Evolutionary conservation across 225 moss, liverwort and hornwort species (phyloP), one percentile per base, ranked within the genome.

Genomic region (Asterella californica): DNA sequence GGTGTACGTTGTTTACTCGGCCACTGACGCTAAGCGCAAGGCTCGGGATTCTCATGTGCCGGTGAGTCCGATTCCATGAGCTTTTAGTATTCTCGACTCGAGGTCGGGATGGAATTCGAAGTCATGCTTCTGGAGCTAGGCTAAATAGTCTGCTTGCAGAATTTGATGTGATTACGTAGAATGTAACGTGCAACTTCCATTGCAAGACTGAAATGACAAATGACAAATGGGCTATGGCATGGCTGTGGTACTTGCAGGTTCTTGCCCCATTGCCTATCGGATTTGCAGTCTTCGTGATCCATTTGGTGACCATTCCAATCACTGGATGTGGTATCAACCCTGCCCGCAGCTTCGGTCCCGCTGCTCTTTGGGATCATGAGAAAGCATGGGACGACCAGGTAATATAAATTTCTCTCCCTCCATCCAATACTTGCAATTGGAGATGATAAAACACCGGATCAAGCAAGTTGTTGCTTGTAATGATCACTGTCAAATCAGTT

Each of bases 231-330:
- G n/a, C n/a, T n/a, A n/a, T n/a, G n/a, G n/a, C 17, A 36, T 33
- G 5, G 15, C 17, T 38, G 6, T 63, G 33, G 9, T 5, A 4
- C 25, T 63, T 34, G 48, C 85, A 88, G 88, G 36, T 82, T 27
- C 82, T 88, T 48, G 83, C 84, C 73, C 88, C 88, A 0, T 50
- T 88, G 52, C 76, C 88, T 1, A 88, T 88, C 6, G 88, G 85
- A 10, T 10, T 86, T 33, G 83, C 83, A 2, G 83, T 88, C 8
- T 88, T 88, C 49, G 54, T 88, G 29, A 29, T 84, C 12, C 82
- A 86, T 60, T 49, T 88, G 88, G 88, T 83, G 32, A 88, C 88
- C 50, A 83, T 88, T 52, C 88, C 88, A 25, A 86, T 88, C 69
- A 88, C 88, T 7, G 88, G 88, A 5, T 80, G 83, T 18, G 86